Percentiles rank a stretch among this genome's conserved stretches.
These are phyloP conservation scores for Trichoderma reesei DNA, from an alignment of 495 filamentous ascomycete species.

Conservation along the genomic window DNA sequence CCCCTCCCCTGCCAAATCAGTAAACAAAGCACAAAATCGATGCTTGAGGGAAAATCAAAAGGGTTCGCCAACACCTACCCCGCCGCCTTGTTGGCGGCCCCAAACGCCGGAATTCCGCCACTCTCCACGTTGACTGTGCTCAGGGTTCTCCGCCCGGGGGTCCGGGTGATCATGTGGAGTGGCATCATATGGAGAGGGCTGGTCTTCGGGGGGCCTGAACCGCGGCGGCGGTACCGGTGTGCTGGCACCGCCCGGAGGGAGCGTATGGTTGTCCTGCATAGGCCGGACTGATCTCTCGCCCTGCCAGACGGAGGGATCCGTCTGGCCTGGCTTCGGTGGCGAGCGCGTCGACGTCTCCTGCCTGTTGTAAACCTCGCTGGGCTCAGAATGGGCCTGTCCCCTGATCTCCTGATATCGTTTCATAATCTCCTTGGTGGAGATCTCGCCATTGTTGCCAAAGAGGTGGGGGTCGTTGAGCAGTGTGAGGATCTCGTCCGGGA, in stretches of 20 bases:
- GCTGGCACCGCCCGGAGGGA: neutral
- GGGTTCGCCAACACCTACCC: slow-evolving; percentile 18
- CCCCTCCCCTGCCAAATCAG: neutral
- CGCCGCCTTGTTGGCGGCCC: slow-evolving; percentile 29
- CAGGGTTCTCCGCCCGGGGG: slow-evolving; percentile 22
- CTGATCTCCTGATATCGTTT: slow-evolving; percentile 75
- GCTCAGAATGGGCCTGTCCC: slow-evolving; percentile 47
- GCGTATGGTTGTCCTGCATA: slow-evolving; percentile 47
- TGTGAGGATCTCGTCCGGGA: slow-evolving; percentile 82
- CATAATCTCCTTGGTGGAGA: slow-evolving; percentile 95
- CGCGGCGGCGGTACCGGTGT: neutral
- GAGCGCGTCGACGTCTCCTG: slow-evolving; percentile 37
- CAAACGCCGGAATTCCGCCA: slow-evolving; percentile 44
- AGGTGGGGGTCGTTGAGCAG: slow-evolving; percentile 75
- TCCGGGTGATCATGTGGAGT: slow-evolving; percentile 21
- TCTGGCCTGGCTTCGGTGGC: slow-evolving; percentile 54
- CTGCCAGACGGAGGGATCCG: slow-evolving; percentile 67
- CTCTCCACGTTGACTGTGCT: slow-evolving; percentile 31
- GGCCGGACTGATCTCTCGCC: slow-evolving; percentile 74
- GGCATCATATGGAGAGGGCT: slow-evolving; percentile 12
- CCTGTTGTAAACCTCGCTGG: slow-evolving; percentile 44
- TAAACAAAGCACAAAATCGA: slow-evolving; percentile 4
- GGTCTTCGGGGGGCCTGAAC: slow-evolving; percentile 4
- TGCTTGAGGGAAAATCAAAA: slow-evolving; percentile 2
- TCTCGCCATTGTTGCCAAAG: slow-evolving; percentile 69